Conservation (phyloP, 2,329 filamentous ascomycete species). For the Rhexocercosporidium sp. region DNA sequence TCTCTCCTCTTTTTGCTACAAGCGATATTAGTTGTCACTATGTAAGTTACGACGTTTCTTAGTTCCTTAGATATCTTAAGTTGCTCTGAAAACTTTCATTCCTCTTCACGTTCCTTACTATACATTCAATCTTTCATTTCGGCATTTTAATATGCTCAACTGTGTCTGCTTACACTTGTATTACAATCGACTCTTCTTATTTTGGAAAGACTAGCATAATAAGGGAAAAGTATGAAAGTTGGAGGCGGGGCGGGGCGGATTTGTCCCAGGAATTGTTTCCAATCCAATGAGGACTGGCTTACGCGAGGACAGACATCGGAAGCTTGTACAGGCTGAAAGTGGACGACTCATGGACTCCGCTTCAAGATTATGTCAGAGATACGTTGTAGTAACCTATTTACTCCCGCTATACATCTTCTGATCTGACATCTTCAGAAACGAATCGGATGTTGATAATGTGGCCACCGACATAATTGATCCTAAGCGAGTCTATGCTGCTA, state of each 20-base stretch:
- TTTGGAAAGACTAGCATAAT: not conserved
- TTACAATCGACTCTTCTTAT: not conserved
- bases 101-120: slow-evolving; percentile 13
- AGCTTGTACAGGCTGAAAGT: slow-evolving; percentile 59
- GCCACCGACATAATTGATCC: slow-evolving; percentile 60
- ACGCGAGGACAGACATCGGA: slow-evolving; percentile 62
- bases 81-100: not conserved
- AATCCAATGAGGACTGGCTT: slow-evolving; percentile 60
- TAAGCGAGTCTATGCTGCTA: slow-evolving; percentile 57
- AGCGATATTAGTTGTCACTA: not conserved
- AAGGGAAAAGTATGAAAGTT: slow-evolving; percentile 15
- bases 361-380: slow-evolving; percentile 50
- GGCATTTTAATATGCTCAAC: slow-evolving; percentile 10
- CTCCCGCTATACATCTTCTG: not conserved
- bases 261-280: slow-evolving; percentile 62
- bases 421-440: slow-evolving; percentile 47
- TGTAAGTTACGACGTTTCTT: slow-evolving; percentile 6
- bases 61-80: not conserved
- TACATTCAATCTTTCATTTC: slow-evolving; percentile 11
- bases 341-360: slow-evolving; percentile 59
- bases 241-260: slow-evolving; percentile 58
- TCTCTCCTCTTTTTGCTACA: slow-evolving; percentile 8
- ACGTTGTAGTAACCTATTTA: slow-evolving; percentile 23
- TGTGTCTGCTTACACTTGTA: slow-evolving; percentile 18
- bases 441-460: slow-evolving; percentile 62